Evolutionary conservation across 139 green algal genomes (phyloP).

Genomic region (Volvox africanus): DNA sequence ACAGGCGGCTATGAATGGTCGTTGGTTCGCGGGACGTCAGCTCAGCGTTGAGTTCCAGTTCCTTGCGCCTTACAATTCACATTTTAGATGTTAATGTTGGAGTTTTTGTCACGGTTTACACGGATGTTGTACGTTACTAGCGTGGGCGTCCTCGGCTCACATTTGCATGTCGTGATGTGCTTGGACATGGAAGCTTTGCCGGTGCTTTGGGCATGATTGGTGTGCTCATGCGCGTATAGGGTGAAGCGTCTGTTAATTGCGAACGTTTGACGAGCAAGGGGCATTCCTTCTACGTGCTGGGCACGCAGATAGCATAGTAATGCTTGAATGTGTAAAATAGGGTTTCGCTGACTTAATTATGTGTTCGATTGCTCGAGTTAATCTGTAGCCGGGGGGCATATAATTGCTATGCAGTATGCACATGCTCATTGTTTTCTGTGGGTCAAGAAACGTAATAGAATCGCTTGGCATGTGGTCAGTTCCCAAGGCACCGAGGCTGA

Average conservation of each 20-base stretch:
- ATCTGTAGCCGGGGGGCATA: too few species aligned
- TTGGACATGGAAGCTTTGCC: neutral
- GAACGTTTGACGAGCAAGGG: neutral
- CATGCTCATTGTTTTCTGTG: too few species aligned
- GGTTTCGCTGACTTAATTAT: too few species aligned
- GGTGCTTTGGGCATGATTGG: neutral
- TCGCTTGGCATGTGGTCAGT: too few species aligned
- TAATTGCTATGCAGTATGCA: too few species aligned
- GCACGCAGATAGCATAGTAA: too few species aligned
- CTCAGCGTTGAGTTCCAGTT: constrained; percentile 94
- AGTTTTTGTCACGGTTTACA: neutral
- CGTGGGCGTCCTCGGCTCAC: neutral
- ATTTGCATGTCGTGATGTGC: neutral
- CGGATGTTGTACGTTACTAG: neutral
- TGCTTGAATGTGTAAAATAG: too few species aligned
- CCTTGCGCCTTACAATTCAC: constrained; percentile 74
- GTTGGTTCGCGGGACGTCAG: constrained; percentile 71
- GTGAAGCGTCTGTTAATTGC: too few species aligned
- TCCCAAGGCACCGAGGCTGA: too few species aligned
- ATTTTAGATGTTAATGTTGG: constrained; percentile 68
- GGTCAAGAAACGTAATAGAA: too few species aligned
- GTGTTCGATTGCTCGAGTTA: too few species aligned
- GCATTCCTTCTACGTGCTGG: neutral
- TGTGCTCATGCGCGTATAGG: neutral
- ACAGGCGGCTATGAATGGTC: constrained; percentile 84